These are phyloP conservation scores for Sarcocystis neurona DNA, from an alignment of 169 alveolate species.

Conservation along the genomic window DNA sequence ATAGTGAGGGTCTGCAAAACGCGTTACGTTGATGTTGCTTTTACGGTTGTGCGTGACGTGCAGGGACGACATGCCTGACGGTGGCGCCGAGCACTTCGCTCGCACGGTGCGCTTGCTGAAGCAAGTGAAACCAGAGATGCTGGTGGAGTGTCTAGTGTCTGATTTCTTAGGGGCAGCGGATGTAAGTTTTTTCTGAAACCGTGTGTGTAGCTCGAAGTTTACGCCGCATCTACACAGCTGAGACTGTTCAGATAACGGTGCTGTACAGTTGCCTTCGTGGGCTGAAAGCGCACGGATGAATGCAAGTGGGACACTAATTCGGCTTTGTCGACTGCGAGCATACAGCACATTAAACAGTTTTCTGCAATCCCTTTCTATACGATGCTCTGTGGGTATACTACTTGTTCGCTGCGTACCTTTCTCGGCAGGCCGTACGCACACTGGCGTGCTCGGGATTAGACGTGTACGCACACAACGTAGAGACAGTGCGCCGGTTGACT, in stretches of 20 bases:
- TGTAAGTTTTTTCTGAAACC: neutral
- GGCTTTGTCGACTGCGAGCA: neutral
- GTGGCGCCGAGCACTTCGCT: conserved; percentile 78
- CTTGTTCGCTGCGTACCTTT: too few species aligned
- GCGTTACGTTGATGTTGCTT: conserved; percentile 9
- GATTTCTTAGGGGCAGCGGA: conserved; percentile 72
- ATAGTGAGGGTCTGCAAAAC: neutral
- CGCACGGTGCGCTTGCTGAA: conserved; percentile 71
- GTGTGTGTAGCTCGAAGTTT: neutral
- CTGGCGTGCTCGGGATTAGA: conserved; percentile 73
- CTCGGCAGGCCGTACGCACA: conserved; percentile 51
- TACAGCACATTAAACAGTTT: too few species aligned
- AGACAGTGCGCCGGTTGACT: conserved; percentile 72
- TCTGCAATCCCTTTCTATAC: too few species aligned
- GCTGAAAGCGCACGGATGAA: neutral
- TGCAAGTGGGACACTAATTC: neutral
- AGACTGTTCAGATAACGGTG: too few species aligned
- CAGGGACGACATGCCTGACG: conserved; percentile 78
- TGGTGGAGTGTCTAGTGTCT: conserved; percentile 75
- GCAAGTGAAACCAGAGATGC: conserved; percentile 68
- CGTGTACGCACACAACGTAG: conserved; percentile 78
- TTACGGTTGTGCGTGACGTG: conserved; percentile 16
- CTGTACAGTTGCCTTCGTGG: neutral
- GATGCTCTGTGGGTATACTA: too few species aligned
- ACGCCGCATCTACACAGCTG: too few species aligned